Evolutionary conservation across 176 grass and related monocot species (phyloP).

Genomic region (Cenchrus americanus): DNA sequence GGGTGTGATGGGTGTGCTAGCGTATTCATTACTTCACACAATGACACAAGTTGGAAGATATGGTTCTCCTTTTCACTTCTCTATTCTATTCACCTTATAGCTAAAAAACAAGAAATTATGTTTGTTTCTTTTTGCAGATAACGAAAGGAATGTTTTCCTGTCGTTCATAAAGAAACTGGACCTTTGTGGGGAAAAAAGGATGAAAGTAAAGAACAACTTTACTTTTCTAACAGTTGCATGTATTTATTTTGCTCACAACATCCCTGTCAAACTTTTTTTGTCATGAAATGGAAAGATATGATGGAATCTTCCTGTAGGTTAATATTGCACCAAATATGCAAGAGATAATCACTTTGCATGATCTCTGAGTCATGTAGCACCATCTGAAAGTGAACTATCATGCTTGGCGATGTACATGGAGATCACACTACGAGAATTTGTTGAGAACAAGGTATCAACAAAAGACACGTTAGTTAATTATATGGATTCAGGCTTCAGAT

Average conservation of each 20-base stretch:
- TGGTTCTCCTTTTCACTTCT: not conserved
- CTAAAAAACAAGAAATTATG: not conserved
- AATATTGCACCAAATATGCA: not conserved
- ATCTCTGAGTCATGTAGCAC: constrained; percentile 17
- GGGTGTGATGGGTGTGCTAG: not conserved
- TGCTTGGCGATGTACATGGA: not conserved
- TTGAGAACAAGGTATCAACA: constrained; percentile 10
- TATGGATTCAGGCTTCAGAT: not conserved
- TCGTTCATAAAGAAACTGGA: not conserved
- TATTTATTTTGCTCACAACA: not conserved
- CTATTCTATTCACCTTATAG: not conserved
- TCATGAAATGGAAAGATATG: not conserved
- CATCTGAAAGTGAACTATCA: not conserved
- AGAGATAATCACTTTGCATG: not conserved
- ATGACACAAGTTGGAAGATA: not conserved
- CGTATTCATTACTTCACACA: not conserved
- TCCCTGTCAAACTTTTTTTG: not conserved
- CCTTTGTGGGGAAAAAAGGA: not conserved
- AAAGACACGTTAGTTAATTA: not conserved
- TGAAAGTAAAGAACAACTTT: not conserved
- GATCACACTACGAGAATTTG: not conserved
- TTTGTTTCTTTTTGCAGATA: not conserved
- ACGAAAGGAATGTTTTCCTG: not conserved
- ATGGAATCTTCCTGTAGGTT: not conserved
- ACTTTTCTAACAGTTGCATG: not conserved